Evolutionary conservation across 116 monocot genomes (phyloP).

Genomic region (Papilionanthe hybrid): DNA sequence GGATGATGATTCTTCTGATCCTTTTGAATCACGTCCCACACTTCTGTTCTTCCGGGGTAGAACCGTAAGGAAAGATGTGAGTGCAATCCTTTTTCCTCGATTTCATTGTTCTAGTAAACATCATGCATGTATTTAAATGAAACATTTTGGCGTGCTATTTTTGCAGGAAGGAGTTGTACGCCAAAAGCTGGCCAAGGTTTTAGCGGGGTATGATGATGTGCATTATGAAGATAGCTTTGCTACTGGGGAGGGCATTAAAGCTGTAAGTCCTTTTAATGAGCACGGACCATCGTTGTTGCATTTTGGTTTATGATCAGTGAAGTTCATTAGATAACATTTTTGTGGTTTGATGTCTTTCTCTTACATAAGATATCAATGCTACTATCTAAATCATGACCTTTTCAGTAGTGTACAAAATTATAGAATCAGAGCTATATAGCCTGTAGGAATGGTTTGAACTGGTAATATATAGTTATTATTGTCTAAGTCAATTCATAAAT

Average conservation of each 20-base stretch:
- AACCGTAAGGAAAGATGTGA: constrained; percentile 90
- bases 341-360: too few relatives aligned
- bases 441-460: too few relatives aligned
- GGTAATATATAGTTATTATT: too few relatives aligned
- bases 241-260: constrained; percentile 75
- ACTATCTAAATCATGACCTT: too few relatives aligned
- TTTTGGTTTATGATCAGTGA: too few relatives aligned
- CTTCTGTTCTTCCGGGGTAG: constrained; percentile 91
- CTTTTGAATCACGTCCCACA: constrained; percentile 71
- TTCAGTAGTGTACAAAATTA: too few relatives aligned
- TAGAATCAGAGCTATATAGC: too few relatives aligned
- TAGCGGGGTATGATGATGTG: constrained; percentile 62
- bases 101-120: not conserved
- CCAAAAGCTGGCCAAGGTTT: constrained; percentile 54
- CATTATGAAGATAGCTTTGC: constrained; percentile 70
- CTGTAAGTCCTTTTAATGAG: constrained; percentile 26
- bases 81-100: constrained; percentile 8
- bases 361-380: too few relatives aligned
- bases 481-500: too few relatives aligned
- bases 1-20: constrained; percentile 57
- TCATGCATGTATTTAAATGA: not conserved
- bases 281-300: not conserved
- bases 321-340: too few relatives aligned
- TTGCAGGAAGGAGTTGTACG: constrained; percentile 83
- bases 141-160: constrained; percentile 2